These are phyloP conservation scores for Bimuria novae-zelandiae DNA, from an alignment of 2,329 filamentous ascomycete species.

Conservation along the genomic window DNA sequence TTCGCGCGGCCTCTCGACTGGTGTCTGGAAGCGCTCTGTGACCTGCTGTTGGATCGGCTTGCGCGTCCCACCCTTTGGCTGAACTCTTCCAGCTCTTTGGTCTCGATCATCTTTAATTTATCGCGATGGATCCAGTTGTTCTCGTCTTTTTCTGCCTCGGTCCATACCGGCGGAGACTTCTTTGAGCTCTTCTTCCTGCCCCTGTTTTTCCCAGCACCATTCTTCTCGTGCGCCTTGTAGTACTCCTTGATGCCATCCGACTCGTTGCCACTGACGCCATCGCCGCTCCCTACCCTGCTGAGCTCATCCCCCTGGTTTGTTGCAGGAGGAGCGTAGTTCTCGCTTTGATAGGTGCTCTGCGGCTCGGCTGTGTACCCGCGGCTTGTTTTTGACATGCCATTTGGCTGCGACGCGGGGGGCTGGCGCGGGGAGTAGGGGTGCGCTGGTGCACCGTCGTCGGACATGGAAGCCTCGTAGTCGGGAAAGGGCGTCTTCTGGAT, in stretches of 20 bases:
- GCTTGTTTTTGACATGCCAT: slow-evolving; percentile 36
- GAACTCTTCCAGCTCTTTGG: slow-evolving; percentile 76
- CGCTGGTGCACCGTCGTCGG: slow-evolving; percentile 35
- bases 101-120: slow-evolving; percentile 82
- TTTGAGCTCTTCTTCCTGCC: slow-evolving; percentile 35
- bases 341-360: slow-evolving; percentile 30
- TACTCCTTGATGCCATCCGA: slow-evolving; percentile 55
- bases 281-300: slow-evolving; percentile 48
- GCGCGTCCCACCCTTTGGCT: slow-evolving; percentile 64
- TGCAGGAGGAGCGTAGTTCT: slow-evolving; percentile 33
- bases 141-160: slow-evolving; percentile 53
- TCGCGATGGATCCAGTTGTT: slow-evolving; percentile 87
- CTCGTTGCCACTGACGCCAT: slow-evolving; percentile 49
- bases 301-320: slow-evolving; percentile 44
- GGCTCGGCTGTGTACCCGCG: slow-evolving; percentile 39
- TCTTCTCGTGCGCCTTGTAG: slow-evolving; percentile 37
- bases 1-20: slow-evolving; percentile 36
- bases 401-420: slow-evolving; percentile 41
- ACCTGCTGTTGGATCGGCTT: slow-evolving; percentile 45
- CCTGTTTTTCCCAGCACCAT: slow-evolving; percentile 9
- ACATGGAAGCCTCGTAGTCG: slow-evolving; percentile 43
- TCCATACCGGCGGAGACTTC: slow-evolving; percentile 24
- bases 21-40: slow-evolving; percentile 34
- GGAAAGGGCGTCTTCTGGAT: slow-evolving; percentile 33
- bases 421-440: slow-evolving; percentile 36